Conservation (phyloP, 2,329 filamentous ascomycete species). For the Clonostachys sp. region DNA sequence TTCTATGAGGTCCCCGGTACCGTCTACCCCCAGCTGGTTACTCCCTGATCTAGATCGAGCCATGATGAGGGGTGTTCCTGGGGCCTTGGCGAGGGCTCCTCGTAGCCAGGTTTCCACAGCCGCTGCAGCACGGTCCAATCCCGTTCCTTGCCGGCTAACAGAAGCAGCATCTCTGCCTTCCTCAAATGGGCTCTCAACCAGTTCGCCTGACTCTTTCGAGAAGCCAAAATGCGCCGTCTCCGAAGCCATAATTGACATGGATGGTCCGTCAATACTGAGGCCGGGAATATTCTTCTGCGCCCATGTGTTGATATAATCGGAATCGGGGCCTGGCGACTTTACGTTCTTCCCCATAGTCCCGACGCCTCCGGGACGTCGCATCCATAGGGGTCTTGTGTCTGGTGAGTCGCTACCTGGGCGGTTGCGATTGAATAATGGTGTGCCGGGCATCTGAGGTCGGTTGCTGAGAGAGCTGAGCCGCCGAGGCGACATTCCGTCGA, state of each 20-base stretch:
- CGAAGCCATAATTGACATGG: slow-evolving; percentile 60
- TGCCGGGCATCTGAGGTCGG: slow-evolving; percentile 23
- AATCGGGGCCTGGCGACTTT: slow-evolving; percentile 73
- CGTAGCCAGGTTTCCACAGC: slow-evolving; percentile 88
- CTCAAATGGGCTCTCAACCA: slow-evolving; percentile 48
- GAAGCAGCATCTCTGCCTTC: slow-evolving; percentile 37
- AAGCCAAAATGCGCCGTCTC: slow-evolving; percentile 57
- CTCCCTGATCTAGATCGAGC: slow-evolving; percentile 25
- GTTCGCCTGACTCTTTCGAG: slow-evolving; percentile 28
- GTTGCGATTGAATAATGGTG: slow-evolving; percentile 26
- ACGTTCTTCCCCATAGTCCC: slow-evolving; percentile 73
- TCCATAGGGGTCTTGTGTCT: slow-evolving; percentile 50
- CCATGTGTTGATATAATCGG: slow-evolving; percentile 80
- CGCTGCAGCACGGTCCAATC: slow-evolving; percentile 78
- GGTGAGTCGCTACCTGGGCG: slow-evolving; percentile 28
- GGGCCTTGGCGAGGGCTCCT: slow-evolving; percentile 67
- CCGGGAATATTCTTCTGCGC: slow-evolving; percentile 79
- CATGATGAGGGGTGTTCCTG: slow-evolving; percentile 43
- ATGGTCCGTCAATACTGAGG: slow-evolving; percentile 66
- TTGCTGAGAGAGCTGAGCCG: slow-evolving; percentile 34
- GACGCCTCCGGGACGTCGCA: slow-evolving; percentile 82
- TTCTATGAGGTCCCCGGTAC: slow-evolving; percentile 65
- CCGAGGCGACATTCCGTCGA: slow-evolving; percentile 26
- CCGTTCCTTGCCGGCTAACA: slow-evolving; percentile 39
- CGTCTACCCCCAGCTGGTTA: slow-evolving; percentile 16